Evolutionary conservation across 108 stramenopile genomes (phyloP).

Genomic region (Fragilariopsis cylindrus): DNA sequence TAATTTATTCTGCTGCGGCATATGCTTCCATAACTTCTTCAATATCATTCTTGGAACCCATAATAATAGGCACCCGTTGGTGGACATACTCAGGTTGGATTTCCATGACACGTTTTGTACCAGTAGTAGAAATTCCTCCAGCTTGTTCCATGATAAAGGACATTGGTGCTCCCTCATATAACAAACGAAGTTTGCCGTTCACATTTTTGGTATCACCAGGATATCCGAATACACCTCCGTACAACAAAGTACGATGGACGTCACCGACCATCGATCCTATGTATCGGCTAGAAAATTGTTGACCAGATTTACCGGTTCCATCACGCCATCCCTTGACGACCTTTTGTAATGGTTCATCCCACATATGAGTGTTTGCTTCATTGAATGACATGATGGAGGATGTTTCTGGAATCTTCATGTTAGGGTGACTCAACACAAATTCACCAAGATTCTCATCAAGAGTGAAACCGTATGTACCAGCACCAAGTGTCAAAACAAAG

Average conservation of each 20-base stretch:
- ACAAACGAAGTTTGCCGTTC: slow-evolving; percentile 84
- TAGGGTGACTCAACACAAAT: slow-evolving; percentile 90
- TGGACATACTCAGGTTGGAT: slow-evolving; percentile 75
- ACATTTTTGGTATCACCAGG: slow-evolving; percentile 88
- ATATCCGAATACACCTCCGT: slow-evolving; percentile 98
- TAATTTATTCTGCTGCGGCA: neutral
- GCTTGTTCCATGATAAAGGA: slow-evolving; percentile 95
- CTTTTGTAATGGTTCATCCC: slow-evolving; percentile 81
- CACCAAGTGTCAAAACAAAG: slow-evolving; percentile 88
- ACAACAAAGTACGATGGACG: slow-evolving; percentile 96
- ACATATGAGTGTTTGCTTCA: slow-evolving; percentile 89
- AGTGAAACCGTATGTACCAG: slow-evolving; percentile 90
- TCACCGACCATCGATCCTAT: slow-evolving; percentile 99
- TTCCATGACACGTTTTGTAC: slow-evolving; percentile 67
- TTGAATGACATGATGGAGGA: slow-evolving; percentile 93
- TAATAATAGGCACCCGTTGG: slow-evolving; percentile 78
- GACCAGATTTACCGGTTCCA: slow-evolving; percentile 62
- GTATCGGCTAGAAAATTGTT: slow-evolving; percentile 83
- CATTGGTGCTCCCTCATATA: slow-evolving; percentile 96
- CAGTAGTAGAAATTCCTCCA: slow-evolving; percentile 86
- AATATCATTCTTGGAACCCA: slow-evolving; percentile 80
- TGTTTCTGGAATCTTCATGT: slow-evolving; percentile 83
- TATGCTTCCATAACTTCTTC: slow-evolving; percentile 73
- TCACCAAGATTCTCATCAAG: slow-evolving; percentile 95
- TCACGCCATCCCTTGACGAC: slow-evolving; percentile 69